These are phyloP conservation scores for Wallacemonas sp. DNA, from an alignment of 208 protist genomes.

Conservation along the genomic window DNA sequence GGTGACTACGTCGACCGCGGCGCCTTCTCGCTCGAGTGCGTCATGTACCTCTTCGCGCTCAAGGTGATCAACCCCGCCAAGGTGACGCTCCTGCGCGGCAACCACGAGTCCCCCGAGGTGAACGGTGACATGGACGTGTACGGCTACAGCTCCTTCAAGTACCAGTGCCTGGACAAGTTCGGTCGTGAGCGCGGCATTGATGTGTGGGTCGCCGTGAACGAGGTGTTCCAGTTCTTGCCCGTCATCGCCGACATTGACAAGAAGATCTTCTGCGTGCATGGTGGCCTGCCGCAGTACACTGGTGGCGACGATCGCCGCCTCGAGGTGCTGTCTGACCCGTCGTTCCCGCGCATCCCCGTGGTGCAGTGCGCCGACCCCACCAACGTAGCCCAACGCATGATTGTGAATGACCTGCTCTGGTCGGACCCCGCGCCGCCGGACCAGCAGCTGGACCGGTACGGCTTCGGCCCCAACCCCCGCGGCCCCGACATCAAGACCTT, in stretches of 20 bases:
- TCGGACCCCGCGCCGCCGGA: slow-evolving; percentile 86
- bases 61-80: slow-evolving; percentile 89
- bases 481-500: slow-evolving; percentile 91
- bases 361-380: slow-evolving; percentile 85
- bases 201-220: slow-evolving; percentile 92
- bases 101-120: slow-evolving; percentile 93
- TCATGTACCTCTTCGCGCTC: slow-evolving; percentile 88
- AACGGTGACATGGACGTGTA: slow-evolving; percentile 94
- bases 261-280: slow-evolving; percentile 95
- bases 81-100: slow-evolving; percentile 92
- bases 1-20: slow-evolving; percentile 99
- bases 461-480: slow-evolving; percentile 89
- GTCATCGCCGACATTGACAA: slow-evolving; percentile 94
- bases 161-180: slow-evolving; percentile 92
- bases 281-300: slow-evolving; percentile 92
- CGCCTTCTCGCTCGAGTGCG: slow-evolving; percentile 84
- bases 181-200: slow-evolving; percentile 81
- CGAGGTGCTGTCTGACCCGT: slow-evolving; percentile 81
- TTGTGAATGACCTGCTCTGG: slow-evolving; percentile 91
- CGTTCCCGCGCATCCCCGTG: slow-evolving; percentile 86
- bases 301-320: slow-evolving; percentile 88
- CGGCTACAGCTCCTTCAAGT: slow-evolving; percentile 92
- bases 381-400: slow-evolving; percentile 87
- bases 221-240: slow-evolving; percentile 92
- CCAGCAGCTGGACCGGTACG: slow-evolving; percentile 85